phyloP scores from a whole-genome alignment of 176 grass and related monocot species.

The Raddia guianensis region DNA sequence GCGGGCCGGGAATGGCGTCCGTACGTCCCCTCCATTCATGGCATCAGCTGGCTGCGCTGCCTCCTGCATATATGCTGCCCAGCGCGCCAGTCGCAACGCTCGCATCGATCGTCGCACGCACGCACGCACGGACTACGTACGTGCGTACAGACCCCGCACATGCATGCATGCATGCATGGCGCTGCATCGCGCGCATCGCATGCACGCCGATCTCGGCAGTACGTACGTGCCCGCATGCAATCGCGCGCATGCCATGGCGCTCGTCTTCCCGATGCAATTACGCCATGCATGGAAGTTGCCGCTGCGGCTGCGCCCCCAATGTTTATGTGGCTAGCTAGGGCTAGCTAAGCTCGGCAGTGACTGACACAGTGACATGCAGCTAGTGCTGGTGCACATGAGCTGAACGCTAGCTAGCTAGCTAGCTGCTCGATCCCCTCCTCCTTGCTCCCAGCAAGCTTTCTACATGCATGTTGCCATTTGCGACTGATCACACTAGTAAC shows the following conservation, averaged over 20 bases:
- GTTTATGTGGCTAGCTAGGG: not conserved
- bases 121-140: no score
- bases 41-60: not conserved
- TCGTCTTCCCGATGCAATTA: not conserved
- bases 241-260: not conserved
- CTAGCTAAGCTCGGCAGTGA: not conserved
- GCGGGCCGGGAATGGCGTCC: not conserved
- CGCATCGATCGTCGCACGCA: no score
- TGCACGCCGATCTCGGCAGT: constrained; percentile 2
- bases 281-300: not conserved
- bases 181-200: not conserved
- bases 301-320: not conserved
- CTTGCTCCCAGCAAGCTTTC: no score
- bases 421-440: no score
- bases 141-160: not conserved
- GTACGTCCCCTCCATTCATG: not conserved
- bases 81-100: no score
- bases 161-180: no score
- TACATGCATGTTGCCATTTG: not conserved
- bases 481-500: not conserved
- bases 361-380: not conserved
- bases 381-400: constrained; percentile 3
- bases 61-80: no score
- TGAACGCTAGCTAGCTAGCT: not conserved
- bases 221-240: not conserved